Conservation (phyloP, 768 basidiomycete genomes). For the Ramaria rubella region DNA sequence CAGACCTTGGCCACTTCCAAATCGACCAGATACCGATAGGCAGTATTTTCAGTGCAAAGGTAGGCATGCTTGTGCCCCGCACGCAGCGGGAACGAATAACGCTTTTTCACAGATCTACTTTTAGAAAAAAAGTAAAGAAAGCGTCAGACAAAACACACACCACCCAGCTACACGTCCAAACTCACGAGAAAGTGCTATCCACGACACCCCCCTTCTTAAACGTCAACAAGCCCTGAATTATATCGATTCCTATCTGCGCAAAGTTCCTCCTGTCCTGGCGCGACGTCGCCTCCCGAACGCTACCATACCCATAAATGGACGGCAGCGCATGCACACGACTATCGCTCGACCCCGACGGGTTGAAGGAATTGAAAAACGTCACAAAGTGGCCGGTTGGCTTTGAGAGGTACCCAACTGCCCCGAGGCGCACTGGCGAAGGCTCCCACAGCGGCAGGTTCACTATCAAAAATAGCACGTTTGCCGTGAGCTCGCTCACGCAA, state of each 20-base stretch:
- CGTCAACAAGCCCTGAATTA: conserved; percentile 40
- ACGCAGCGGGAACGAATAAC: conserved; percentile 55
- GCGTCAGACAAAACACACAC: not conserved
- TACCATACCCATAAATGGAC: conserved; percentile 59
- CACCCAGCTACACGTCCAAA: conserved; percentile 9
- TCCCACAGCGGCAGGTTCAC: conserved; percentile 68
- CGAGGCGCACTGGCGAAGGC: conserved; percentile 54
- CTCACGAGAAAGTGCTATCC: conserved; percentile 35
- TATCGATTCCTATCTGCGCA: conserved; percentile 52
- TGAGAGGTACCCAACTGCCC: conserved; percentile 68
- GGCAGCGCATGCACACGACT: conserved; percentile 43
- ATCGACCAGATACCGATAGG: conserved; percentile 60
- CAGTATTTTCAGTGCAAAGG: conserved; percentile 61
- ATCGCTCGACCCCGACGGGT: conserved; percentile 41
- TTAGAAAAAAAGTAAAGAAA: not conserved
- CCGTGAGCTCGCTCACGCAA: not conserved
- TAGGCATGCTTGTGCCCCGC: conserved; percentile 61
- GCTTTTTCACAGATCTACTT: conserved; percentile 42
- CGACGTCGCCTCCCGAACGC: conserved; percentile 40
- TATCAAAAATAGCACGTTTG: conserved; percentile 18
- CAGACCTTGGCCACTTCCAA: conserved; percentile 61
- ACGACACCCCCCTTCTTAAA: conserved; percentile 26
- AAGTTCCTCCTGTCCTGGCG: conserved; percentile 53
- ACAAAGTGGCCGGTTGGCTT: conserved; percentile 65
- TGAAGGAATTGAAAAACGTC: conserved; percentile 63